Evolutionary conservation across 768 basidiomycete genomes (phyloP).

Genomic region (Leccinum rimulosum): DNA sequence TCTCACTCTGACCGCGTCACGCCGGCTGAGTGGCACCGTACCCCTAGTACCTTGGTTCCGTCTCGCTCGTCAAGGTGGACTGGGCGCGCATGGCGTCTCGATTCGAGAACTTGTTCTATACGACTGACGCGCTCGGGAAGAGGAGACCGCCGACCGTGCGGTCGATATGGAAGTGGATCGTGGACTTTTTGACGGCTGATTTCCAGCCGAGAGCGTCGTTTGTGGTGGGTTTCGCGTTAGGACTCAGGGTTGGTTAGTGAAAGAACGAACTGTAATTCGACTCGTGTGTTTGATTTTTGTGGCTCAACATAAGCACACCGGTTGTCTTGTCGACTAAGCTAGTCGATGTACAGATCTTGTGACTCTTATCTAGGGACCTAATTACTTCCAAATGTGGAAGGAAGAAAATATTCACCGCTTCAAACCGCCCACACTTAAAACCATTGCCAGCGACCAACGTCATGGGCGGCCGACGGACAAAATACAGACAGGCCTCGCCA

Average conservation of each 20-base stretch:
- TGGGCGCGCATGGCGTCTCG: conserved; percentile 64
- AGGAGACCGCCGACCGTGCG: conserved; percentile 60
- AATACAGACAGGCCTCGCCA: conserved; percentile 79
- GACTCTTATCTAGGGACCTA: neutral
- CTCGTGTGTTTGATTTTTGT: neutral
- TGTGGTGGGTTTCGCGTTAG: conserved; percentile 77
- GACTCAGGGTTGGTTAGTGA: conserved; percentile 74
- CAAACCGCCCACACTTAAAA: neutral
- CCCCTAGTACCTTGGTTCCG: conserved; percentile 75
- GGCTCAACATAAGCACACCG: neutral
- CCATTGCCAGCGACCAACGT: conserved; percentile 5
- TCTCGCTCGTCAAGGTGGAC: conserved; percentile 72
- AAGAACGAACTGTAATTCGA: neutral
- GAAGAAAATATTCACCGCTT: conserved; percentile 15
- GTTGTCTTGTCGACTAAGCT: neutral
- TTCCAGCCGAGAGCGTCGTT: conserved; percentile 92
- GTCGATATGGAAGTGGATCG: conserved; percentile 62
- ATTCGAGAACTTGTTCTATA: conserved; percentile 76
- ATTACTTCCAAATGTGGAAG: conserved; percentile 24
- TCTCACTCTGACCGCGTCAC: neutral
- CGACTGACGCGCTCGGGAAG: conserved; percentile 51
- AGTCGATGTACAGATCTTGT: neutral
- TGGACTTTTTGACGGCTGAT: conserved; percentile 87
- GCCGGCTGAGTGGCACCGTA: neutral
- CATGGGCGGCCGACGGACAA: conserved; percentile 87